These are phyloP conservation scores for Thermochaetoides thermophila DNA, from an alignment of 495 filamentous ascomycete species.

Conservation along the genomic window DNA sequence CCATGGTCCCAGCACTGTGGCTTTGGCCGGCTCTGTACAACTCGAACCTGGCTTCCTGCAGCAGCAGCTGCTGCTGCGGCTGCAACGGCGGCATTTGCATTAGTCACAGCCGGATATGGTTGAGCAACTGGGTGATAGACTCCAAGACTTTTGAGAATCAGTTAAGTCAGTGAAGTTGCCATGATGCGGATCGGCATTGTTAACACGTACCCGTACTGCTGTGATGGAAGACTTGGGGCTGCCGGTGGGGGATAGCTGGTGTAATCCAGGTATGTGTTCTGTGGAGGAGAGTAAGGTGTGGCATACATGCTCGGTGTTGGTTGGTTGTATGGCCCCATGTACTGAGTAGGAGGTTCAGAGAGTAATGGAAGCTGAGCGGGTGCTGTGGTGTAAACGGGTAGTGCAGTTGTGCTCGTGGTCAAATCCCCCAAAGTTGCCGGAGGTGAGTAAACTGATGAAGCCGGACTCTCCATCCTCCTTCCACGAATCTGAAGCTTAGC, in stretches of 20 bases:
- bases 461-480: slow-evolving; percentile 26
- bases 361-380: slow-evolving; percentile 31
- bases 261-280: slow-evolving; percentile 24
- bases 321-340: too few relatives aligned
- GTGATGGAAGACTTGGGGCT: slow-evolving; percentile 25
- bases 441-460: slow-evolving; percentile 28
- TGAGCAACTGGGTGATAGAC: too few relatives aligned
- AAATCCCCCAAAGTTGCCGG: slow-evolving; percentile 27
- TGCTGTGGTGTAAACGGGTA: slow-evolving; percentile 33
- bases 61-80: too few relatives aligned
- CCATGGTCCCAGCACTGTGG: slow-evolving; percentile 94
- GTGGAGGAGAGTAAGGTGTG: slow-evolving; percentile 15
- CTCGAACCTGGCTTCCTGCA: slow-evolving; percentile 40
- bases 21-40: slow-evolving; percentile 64
- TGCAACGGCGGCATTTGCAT: too few relatives aligned
- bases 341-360: slow-evolving; percentile 28
- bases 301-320: slow-evolving; percentile 24
- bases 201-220: slow-evolving; percentile 32
- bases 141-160: too few relatives aligned
- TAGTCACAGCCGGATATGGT: too few relatives aligned
- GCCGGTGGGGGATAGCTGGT: slow-evolving; percentile 25
- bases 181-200: too few relatives aligned
- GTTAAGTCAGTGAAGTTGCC: too few relatives aligned
- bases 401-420: slow-evolving; percentile 19
- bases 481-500: slow-evolving; percentile 25